These are phyloP conservation scores for Reticulascus tulasneorum DNA, from an alignment of 2,329 filamentous ascomycete species.

Conservation along the genomic window DNA sequence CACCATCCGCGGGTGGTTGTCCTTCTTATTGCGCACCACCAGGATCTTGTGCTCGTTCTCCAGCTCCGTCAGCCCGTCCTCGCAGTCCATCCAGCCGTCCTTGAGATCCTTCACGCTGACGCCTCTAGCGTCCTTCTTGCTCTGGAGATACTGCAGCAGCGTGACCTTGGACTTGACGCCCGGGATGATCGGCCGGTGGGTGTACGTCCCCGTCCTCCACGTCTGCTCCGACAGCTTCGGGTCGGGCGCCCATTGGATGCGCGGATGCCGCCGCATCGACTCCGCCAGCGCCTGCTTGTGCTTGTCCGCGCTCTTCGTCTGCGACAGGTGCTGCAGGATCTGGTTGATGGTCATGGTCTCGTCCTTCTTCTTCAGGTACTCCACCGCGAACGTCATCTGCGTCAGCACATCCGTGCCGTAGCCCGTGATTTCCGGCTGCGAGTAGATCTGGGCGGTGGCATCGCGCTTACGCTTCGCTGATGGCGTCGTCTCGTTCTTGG, in stretches of 20 bases:
- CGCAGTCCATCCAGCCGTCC: conserved; percentile 89
- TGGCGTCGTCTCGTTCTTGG: conserved; percentile 55
- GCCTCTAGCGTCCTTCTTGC: conserved; percentile 74
- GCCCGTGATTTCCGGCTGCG: conserved; percentile 71
- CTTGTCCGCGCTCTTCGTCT: conserved; percentile 58
- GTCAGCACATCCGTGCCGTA: conserved; percentile 80
- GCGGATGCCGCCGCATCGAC: conserved; percentile 62
- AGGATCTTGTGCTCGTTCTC: conserved; percentile 77
- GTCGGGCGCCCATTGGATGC: conserved; percentile 54
- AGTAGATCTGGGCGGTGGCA: conserved; percentile 57
- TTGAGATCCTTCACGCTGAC: conserved; percentile 87
- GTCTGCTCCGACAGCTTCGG: conserved; percentile 60
- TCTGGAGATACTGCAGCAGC: conserved; percentile 76
- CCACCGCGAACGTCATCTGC: conserved; percentile 81
- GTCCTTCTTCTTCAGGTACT: conserved; percentile 71
- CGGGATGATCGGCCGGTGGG: conserved; percentile 75
- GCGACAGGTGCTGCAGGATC: conserved; percentile 75
- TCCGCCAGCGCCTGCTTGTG: conserved; percentile 62
- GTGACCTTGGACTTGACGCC: conserved; percentile 74
- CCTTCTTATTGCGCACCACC: conserved; percentile 88
- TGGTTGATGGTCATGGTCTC: conserved; percentile 67
- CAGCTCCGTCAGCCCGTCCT: conserved; percentile 71
- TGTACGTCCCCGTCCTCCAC: conserved; percentile 69
- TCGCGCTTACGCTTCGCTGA: conserved; percentile 61
- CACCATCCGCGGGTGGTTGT: conserved; percentile 78